Base-by-base conservation (phyloP, 441 rosid genomes). In the Erodium moschatum region DNA sequence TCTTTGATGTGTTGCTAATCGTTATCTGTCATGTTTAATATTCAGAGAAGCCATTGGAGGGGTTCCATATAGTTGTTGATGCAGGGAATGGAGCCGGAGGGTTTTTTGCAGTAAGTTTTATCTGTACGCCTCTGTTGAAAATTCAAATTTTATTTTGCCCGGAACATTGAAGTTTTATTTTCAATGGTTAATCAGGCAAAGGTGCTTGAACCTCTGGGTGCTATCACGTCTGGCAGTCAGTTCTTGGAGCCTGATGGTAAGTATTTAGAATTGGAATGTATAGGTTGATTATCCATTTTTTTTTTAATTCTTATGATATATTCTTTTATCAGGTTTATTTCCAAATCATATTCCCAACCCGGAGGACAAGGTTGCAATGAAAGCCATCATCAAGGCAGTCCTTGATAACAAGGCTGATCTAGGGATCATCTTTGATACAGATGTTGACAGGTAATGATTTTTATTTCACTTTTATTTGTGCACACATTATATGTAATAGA, bases 71-170 rank as follows among this genome's bases (percentile, higher is more conserved):
- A 61, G 84, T 94, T 79, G 99, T 94, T 69, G 99, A 94, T 82
- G 99, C 99, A 21, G 99, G 99, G 82, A 91, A 94, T 83, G 99
- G 99, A 77, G 96, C 97, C 44, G 99, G 97, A 78, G 99, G 99
- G 24, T 94, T 90, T 83, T 94, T 94, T 67, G 89, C 97, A 16
- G 97, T 94, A 81, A 89, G 97, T 83, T 75, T 9, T 44, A 21
- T 54, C 67, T 63, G 46, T n/a, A 44, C 40, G 13, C 65, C 48
- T 67, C 8, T 16, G 15, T 62, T 44, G 15, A 35, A 58, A 63
- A 56, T 5, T 40, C 11, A 9, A 40, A 8, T 40, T 65, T 65
- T 29, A 40, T 63, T 27, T 10, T 63, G 40, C 40, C 29, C 11
- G 38, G 38, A 61, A 61, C 38, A 11, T 2, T 24, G 15, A 29